Conservation (phyloP, 345 rosid species). For the Melastoma malabathricum region DNA sequence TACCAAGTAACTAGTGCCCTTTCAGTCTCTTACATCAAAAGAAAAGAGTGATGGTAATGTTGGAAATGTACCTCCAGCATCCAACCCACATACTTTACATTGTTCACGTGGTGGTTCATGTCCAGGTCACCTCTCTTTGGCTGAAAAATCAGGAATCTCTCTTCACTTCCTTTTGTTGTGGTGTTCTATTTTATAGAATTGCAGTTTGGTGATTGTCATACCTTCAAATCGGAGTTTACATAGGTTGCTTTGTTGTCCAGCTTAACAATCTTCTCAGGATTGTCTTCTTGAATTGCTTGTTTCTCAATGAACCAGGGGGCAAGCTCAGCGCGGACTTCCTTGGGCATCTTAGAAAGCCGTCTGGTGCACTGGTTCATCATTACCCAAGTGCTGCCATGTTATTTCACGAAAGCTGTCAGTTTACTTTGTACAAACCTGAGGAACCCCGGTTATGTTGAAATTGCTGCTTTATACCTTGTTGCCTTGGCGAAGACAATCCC, state of each 20-base stretch:
- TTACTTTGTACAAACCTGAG: background rate
- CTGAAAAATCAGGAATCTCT: constrained; percentile 12
- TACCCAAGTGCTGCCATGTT: constrained; percentile 47
- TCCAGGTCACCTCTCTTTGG: constrained; percentile 51
- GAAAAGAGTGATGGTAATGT: background rate
- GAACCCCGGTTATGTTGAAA: background rate
- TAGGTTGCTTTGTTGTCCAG: constrained; percentile 39
- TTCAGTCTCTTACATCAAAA: background rate
- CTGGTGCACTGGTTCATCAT: constrained; percentile 64
- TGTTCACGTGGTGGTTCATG: constrained; percentile 69
- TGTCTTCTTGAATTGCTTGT: constrained; percentile 46
- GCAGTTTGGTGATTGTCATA: constrained; percentile 7
- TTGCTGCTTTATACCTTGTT: constrained; percentile 27
- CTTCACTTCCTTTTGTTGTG: too few relatives aligned
- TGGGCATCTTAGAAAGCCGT: constrained; percentile 56
- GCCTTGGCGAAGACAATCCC: constrained; percentile 46
- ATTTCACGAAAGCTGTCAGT: constrained; percentile 1
- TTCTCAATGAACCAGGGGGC: constrained; percentile 55
- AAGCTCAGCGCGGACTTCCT: constrained; percentile 46
- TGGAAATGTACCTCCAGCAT: constrained; percentile 45
- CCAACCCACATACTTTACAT: constrained; percentile 62
- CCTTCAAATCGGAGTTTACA: constrained; percentile 38
- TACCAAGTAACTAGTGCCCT: background rate
- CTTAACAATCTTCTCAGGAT: constrained; percentile 37
- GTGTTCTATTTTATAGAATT: background rate